phyloP scores from a whole-genome alignment of 2,329 filamentous ascomycete genomes.

The Xylaria digitata region DNA sequence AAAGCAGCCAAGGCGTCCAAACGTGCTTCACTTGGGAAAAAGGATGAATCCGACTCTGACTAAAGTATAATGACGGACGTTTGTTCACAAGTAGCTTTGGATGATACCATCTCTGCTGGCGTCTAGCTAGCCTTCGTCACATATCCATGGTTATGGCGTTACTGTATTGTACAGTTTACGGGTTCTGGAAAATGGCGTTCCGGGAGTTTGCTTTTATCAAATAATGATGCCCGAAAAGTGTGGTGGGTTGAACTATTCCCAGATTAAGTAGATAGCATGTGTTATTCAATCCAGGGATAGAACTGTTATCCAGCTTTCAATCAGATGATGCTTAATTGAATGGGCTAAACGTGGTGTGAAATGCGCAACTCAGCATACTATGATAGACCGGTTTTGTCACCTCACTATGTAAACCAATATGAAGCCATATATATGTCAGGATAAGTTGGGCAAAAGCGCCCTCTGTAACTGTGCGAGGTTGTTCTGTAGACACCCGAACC shows the following conservation, averaged over 20 bases:
- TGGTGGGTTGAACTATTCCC: conserved; percentile 16
- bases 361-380: too few relatives aligned
- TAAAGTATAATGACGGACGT: conserved; percentile 46
- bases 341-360: too few relatives aligned
- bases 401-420: background rate
- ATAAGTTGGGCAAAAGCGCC: conserved; percentile 24
- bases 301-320: conserved; percentile 28
- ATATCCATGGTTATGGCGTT: conserved; percentile 44
- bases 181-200: conserved; percentile 48
- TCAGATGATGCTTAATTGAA: too few relatives aligned
- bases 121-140: conserved; percentile 36
- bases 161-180: conserved; percentile 47
- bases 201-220: conserved; percentile 39
- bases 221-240: conserved; percentile 34
- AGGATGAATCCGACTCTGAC: conserved; percentile 65
- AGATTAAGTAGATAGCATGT: conserved; percentile 36
- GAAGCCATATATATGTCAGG: background rate
- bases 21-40: conserved; percentile 64
- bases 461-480: conserved; percentile 13
- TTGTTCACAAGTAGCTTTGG: conserved; percentile 40
- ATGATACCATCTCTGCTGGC: conserved; percentile 45
- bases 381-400: background rate
- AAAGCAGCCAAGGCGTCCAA: conserved; percentile 68
- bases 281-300: conserved; percentile 22
- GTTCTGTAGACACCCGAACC: background rate